Base-by-base conservation (phyloP, 2,329 filamentous ascomycete species). In the Trichoderma harzianum region DNA sequence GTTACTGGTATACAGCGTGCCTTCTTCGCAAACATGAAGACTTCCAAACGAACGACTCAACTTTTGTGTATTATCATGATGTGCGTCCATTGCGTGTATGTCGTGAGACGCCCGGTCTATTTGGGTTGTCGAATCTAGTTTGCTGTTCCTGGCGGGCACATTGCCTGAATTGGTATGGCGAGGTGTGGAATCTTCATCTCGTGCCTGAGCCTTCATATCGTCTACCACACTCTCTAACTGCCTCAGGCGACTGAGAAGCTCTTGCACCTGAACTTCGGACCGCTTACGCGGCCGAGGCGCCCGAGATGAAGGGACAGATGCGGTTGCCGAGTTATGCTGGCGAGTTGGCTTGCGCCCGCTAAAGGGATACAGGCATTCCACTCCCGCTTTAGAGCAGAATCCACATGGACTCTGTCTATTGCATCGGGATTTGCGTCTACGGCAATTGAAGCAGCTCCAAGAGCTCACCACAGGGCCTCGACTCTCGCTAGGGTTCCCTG, bases 401-500 rank as follows among this genome's bases (percentile, higher is more conserved):
- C 70, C 75, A 12, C 79, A 80, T 12, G 79, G 79, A 0, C 78
- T 75, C 43, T 74, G 73, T 70, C 79, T 75, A 21, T 80, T 79
- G 55, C 79, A 80, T 4, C 75, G 76, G 11, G 79, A 67, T 39
- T 80, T 80, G 68, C 78, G 78, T 0, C 78, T 77, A 16, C 79
- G 77, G 57, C 79, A 80, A 26, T 75, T 76, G 30, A 80, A 74
- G 58, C 79, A 80, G 72, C 78, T 80, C 79, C 79, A 80, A 10
- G 43, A 55, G 63, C 63, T 65, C 28, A 65, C 63, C 8, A 55
- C 43, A 4, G n/a, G 21, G 18, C 47, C 63, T 65, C 18, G 43
- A 24, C 43, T 21, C 2, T 24, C 28, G 18, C n/a, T 11, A n/a
- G 43, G 10, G 43, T 18, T 24, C 7, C 21, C 43, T 10, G 63